Evolutionary conservation across 2,329 filamentous ascomycete genomes (phyloP), one percentile per base, ranked within the genome.

Genomic region (Colletotrichum eleusines): DNA sequence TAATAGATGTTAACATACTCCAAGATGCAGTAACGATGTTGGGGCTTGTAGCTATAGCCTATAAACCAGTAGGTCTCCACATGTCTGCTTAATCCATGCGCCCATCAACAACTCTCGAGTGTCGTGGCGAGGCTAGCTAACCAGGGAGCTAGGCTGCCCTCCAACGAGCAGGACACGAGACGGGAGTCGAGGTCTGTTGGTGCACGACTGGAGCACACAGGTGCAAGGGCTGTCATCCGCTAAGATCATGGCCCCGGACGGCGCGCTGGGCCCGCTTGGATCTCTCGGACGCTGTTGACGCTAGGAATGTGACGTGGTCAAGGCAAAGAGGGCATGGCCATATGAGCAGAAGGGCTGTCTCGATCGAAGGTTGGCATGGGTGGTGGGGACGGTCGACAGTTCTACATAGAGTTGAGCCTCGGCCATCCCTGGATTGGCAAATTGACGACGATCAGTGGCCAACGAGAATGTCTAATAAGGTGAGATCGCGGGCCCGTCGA

Each of bases 251-350:
- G 35, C 50, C 31, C 58, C 38, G 64, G 58, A 40, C 69, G 31
- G 44, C 53, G 68, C 57, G 26, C 53, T 68, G 51, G 58, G 67
- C 63, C 64, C 64, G 69, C 69, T 68, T 69, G 57, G 69, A 57
- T 63, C 64, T 60, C 69, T 69, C 69, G 28, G 64, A 63, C 69
- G 23, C 60, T 11, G 26, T 61, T 16, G 40, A 44, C 26, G 51
- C 62, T 35, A 46, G 20, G 44, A 59, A 71, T 63, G 46, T 68
- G 69, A 63, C 64, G 46, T 71, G 64, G 64, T 63, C 53, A 63
- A 38, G 64, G 69, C 64, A 48, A 35, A 63, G n/a, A n/a, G n/a
- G n/a, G 26, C 35, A 38, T 33, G 20, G 33, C 50, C 53, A 28
- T 23, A 14, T 28, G 23, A 59, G 51, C 14, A 53, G 44, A 42